Percentiles rank a stretch among this genome's conserved stretches.
These are phyloP conservation scores for Oxytropis ochrocephala DNA, from an alignment of 306 rosid species.

Conservation along the genomic window DNA sequence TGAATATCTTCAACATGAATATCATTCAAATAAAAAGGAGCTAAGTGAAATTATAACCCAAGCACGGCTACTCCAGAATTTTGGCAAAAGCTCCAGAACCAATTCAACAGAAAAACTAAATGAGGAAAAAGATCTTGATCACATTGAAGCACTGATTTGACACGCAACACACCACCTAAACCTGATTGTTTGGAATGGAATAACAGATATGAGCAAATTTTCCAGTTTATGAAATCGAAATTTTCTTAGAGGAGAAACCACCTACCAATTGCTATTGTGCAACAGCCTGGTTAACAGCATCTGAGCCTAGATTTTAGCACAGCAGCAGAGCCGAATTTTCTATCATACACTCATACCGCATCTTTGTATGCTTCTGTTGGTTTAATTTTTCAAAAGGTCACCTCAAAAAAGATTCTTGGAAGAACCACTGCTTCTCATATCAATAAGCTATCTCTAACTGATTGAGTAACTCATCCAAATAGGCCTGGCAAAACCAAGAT, in stretches of 20 bases:
- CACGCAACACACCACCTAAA: constrained; percentile 66
- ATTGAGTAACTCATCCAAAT: background rate
- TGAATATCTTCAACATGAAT: background rate
- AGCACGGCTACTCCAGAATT: background rate
- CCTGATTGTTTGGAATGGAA: constrained; percentile 35
- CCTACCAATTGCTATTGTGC: constrained; percentile 62
- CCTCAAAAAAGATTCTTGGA: background rate
- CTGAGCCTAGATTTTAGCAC: constrained; percentile 51
- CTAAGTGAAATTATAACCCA: background rate
- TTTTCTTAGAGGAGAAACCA: background rate
- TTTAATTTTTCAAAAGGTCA: background rate
- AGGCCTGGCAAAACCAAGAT: background rate
- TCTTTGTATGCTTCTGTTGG: background rate
- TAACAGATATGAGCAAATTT: background rate
- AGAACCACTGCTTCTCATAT: background rate
- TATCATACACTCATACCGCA: background rate
- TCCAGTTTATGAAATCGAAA: background rate
- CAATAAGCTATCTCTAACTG: background rate
- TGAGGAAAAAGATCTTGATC: background rate
- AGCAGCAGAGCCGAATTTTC: constrained; percentile 29
- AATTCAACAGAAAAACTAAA: background rate
- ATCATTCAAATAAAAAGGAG: background rate
- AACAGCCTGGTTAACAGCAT: constrained; percentile 82
- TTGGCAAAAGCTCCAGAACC: background rate
- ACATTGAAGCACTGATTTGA: background rate